Conservation (phyloP, 768 basidiomycete genomes). For the Lactarius tabidus region DNA sequence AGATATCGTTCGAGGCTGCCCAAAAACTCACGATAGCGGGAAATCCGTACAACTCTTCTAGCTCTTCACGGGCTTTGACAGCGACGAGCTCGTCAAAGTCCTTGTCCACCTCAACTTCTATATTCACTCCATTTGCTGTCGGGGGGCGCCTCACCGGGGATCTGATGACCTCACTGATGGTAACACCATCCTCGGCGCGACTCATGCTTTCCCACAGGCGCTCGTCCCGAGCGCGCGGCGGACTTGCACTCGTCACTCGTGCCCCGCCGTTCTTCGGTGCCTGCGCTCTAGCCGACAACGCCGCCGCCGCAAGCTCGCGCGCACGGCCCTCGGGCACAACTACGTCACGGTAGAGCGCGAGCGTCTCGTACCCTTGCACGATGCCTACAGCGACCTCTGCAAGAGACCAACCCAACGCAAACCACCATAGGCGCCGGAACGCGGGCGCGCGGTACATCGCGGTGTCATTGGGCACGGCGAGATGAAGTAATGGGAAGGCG, state of each 20-base stretch:
- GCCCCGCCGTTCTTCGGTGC: constrained; percentile 24
- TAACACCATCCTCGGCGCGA: constrained; percentile 9
- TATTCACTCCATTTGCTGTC: constrained; percentile 26
- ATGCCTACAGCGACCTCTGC: constrained; percentile 65
- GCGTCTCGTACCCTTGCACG: constrained; percentile 65
- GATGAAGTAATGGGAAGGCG: constrained; percentile 49
- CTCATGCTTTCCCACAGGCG: constrained; percentile 14
- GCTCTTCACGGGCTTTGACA: constrained; percentile 64
- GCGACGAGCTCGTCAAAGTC: constrained; percentile 64
- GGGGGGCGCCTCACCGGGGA: constrained; percentile 1
- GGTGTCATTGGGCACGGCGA: constrained; percentile 42
- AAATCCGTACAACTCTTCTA: constrained; percentile 78
- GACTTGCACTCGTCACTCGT: constrained; percentile 13
- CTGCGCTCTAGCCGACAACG: constrained; percentile 8
- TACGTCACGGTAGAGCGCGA: constrained; percentile 64
- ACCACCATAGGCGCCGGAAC: constrained; percentile 72
- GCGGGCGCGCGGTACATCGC: constrained; percentile 54
- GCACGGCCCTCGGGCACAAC: constrained; percentile 47
- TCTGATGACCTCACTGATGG: background rate
- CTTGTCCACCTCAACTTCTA: constrained; percentile 47
- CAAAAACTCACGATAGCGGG: constrained; percentile 65
- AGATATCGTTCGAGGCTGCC: background rate
- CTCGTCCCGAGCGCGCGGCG: constrained; percentile 10
- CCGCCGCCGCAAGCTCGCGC: constrained; percentile 37
- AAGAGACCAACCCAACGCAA: constrained; percentile 70